A percentile compares a stretch with the other conserved stretches of the same genome.
Evolutionary conservation across 140 eudicot genomes (phyloP).

Genomic region (Stevia rebaudiana): DNA sequence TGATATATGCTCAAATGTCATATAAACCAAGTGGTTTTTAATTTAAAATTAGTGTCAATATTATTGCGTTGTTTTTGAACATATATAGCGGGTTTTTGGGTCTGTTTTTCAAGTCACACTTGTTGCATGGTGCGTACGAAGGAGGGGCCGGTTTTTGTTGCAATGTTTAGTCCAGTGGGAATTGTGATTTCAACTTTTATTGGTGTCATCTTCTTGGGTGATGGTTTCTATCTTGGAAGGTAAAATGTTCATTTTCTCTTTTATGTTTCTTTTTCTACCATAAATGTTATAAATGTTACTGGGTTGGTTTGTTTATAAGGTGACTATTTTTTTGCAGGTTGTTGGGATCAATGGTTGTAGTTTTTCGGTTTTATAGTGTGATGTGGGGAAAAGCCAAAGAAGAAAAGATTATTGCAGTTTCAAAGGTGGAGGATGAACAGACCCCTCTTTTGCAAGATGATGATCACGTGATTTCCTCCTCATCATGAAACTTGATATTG

Average conservation of each 20-base stretch:
- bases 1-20: neutral
- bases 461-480: slow-evolving; percentile 15
- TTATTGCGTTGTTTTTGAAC: neutral
- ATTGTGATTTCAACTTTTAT: slow-evolving; percentile 50
- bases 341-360: slow-evolving; percentile 43
- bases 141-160: slow-evolving; percentile 67
- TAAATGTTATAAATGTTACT: neutral
- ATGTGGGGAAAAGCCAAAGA: slow-evolving; percentile 64
- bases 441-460: slow-evolving; percentile 43
- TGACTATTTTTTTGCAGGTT: slow-evolving; percentile 28
- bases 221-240: slow-evolving; percentile 78
- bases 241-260: slow-evolving; percentile 14
- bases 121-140: slow-evolving; percentile 66
- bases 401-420: slow-evolving; percentile 26
- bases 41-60: neutral
- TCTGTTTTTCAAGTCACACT: slow-evolving; percentile 65
- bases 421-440: slow-evolving; percentile 9
- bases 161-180: slow-evolving; percentile 74
- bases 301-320: no score
- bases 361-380: slow-evolving; percentile 46
- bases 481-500: neutral
- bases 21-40: no score
- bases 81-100: slow-evolving; percentile 65
- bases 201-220: slow-evolving; percentile 56
- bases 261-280: neutral